Conservation (phyloP, 441 rosid species). For the Dalechampia spathulata region DNA sequence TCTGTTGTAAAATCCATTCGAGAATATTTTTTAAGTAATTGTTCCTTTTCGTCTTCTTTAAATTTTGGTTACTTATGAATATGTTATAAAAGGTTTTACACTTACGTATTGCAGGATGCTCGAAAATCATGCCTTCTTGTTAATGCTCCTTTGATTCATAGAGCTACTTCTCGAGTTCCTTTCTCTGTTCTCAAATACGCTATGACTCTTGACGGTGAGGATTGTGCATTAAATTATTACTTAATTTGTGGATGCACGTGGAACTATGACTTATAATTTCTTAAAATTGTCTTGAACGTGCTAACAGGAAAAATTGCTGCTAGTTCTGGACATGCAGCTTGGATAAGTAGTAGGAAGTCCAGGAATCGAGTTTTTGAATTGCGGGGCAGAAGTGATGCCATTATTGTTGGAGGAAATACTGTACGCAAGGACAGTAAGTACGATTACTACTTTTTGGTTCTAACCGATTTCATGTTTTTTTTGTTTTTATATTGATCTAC, state of each 20-base stretch:
- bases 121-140: conserved; percentile 70
- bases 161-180: conserved; percentile 78
- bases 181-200: conserved; percentile 92
- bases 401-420: conserved; percentile 88
- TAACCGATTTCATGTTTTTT: conserved; percentile 6
- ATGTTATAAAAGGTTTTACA: neutral
- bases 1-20: no score
- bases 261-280: no score
- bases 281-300: no score
- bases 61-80: neutral
- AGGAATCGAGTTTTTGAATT: conserved; percentile 74
- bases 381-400: conserved; percentile 83
- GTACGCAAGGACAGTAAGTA: conserved; percentile 74
- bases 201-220: conserved; percentile 90
- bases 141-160: conserved; percentile 78
- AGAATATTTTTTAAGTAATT: no score
- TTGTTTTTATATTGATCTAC: neutral
- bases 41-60: neutral
- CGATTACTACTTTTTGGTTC: neutral
- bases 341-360: conserved; percentile 87
- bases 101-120: conserved; percentile 48
- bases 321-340: conserved; percentile 83
- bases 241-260: no score
- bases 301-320: conserved; percentile 43
- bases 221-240: neutral